Conservation (phyloP, 257 asterid species). For the Nicotiana noctiflora region DNA sequence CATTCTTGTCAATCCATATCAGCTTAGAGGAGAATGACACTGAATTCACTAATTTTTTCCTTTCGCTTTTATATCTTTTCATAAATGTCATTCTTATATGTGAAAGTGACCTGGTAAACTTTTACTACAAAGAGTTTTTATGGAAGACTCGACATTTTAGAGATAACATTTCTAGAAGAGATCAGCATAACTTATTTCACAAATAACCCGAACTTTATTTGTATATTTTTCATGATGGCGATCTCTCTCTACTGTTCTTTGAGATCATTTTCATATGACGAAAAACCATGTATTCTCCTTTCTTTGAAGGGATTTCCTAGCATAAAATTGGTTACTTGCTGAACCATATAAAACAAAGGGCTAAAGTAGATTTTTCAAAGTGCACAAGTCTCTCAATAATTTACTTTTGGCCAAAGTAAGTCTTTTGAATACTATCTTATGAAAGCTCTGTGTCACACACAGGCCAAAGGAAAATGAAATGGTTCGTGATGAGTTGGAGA, state of each 20-base stretch:
- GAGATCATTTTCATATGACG: neutral
- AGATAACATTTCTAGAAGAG: neutral
- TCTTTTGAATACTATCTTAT: neutral
- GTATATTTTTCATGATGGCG: neutral
- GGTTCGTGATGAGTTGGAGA: conserved; percentile 61
- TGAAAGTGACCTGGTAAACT: neutral
- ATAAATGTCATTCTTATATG: neutral
- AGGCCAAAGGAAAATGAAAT: conserved; percentile 84
- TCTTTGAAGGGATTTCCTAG: neutral
- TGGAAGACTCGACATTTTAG: neutral
- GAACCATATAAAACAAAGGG: neutral
- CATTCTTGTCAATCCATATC: neutral
- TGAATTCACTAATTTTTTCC: neutral
- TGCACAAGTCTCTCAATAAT: too few species aligned
- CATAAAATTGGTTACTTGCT: neutral
- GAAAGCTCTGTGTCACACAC: conserved; percentile 13
- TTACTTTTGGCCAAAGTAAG: neutral
- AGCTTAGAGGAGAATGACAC: neutral
- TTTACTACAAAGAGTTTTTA: neutral
- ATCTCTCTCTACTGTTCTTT: neutral
- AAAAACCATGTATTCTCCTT: neutral
- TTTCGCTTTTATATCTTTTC: neutral
- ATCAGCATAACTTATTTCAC: neutral
- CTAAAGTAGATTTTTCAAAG: neutral
- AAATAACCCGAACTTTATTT: neutral